Base-by-base conservation (phyloP, 2,329 filamentous ascomycete genomes). In the Penicillium vulpinum region DNA sequence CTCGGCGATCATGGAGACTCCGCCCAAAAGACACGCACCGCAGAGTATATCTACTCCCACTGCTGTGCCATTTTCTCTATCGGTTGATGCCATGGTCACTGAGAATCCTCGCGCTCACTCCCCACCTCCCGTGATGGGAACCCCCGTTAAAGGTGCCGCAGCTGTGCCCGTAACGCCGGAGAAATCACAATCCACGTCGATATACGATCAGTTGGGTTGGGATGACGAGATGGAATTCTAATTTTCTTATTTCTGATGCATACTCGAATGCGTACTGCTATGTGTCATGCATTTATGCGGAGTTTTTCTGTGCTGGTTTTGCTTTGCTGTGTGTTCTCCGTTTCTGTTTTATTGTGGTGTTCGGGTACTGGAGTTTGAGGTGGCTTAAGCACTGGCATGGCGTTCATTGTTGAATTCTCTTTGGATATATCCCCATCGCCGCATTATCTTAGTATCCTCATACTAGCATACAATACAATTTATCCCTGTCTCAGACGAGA, bases 121-220 rank as follows among this genome's bases (percentile, higher is more conserved):
- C 8, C 64, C 63, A 21, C 56, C 56, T 3, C 59, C 59, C 33
- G 64, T 71, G 36, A 58, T 70, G 16, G 67, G 66, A n/a, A 73
- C 72, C 2, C 73, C 73, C 1, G 61, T 72, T 28, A 75, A 74
- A 62, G 61, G 64, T 7, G 51, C 62, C 6, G 43, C 62, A 2
- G 53, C 61, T 41, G 60, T 69, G 38, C 70, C 71, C 2, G 66
- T 69, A 21, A 75, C 70, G 8, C 70, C 68, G 18, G 71, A 73
- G 52, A 73, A 73, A 49, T 64, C 64, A 10, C 62, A 67, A 35
- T 69, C 75, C 6, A 74, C 58, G 39, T 74, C 76, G 9, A 75
- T 79, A 41, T 79, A 79, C 54, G 74, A 74, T 56, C 67, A 73
- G 44, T 58, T 80, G 48, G 77, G 77, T 50, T 80, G 77, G 77